A percentile compares a stretch with the other conserved stretches of the same genome.
phyloP scores from a whole-genome alignment of 1,139 yeast genomes.

The Yamadazyma siamensis region DNA sequence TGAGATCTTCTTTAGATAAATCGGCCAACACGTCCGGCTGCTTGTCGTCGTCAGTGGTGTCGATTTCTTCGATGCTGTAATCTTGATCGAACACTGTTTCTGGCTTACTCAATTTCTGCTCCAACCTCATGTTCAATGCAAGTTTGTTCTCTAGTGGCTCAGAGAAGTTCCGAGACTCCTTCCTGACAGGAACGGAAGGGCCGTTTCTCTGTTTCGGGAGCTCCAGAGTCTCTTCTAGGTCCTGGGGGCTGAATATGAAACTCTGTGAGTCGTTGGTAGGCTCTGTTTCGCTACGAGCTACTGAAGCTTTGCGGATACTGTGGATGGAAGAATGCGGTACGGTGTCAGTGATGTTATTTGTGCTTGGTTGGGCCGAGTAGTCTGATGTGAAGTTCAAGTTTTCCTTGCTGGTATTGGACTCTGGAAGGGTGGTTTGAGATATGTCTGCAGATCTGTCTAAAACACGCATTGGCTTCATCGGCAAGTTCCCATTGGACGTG shows the following conservation, averaged over 20 bases:
- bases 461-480: slow-evolving; percentile 42
- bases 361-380: not conserved
- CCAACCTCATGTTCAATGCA: slow-evolving; percentile 23
- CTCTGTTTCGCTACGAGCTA: slow-evolving; percentile 11
- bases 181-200: not conserved
- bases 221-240: slow-evolving; percentile 4
- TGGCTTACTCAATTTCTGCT: slow-evolving; percentile 18
- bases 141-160: slow-evolving; percentile 28
- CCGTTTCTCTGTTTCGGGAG: slow-evolving; percentile 4
- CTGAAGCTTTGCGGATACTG: slow-evolving; percentile 2
- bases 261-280: slow-evolving; percentile 28
- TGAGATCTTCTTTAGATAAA: slow-evolving; percentile 5
- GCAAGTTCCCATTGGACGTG: slow-evolving; percentile 43
- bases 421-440: slow-evolving; percentile 13
- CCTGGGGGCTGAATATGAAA: slow-evolving; percentile 25
- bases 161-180: slow-evolving; percentile 16
- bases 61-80: slow-evolving; percentile 41
- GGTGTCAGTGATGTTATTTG: not conserved
- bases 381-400: not conserved
- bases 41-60: slow-evolving; percentile 27
- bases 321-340: not conserved
- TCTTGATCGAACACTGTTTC: slow-evolving; percentile 14
- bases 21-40: slow-evolving; percentile 1
- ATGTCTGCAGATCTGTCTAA: slow-evolving; percentile 17
- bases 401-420: slow-evolving; percentile 7